phyloP scores from a whole-genome alignment of 257 asterid genomes.

The Lantana camara region DNA sequence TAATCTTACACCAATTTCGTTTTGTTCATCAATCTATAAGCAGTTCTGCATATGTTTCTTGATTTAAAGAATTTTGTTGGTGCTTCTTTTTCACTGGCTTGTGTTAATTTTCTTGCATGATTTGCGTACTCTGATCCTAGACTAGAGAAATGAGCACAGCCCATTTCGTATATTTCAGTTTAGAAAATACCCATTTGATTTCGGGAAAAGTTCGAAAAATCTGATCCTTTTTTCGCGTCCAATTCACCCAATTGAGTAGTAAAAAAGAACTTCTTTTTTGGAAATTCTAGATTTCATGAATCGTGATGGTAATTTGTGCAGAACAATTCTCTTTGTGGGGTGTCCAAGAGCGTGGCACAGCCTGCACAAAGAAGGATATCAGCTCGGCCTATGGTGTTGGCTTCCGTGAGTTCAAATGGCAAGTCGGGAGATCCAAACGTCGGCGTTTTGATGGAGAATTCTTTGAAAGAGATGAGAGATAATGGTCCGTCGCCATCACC shows the following conservation, averaged over 20 bases:
- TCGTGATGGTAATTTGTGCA: conserved; percentile 31
- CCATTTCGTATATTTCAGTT: conserved; percentile 22
- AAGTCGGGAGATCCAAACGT: conserved; percentile 68
- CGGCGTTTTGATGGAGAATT: conserved; percentile 63
- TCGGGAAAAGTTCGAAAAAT: not conserved
- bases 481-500: conserved; percentile 33
- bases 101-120: not conserved
- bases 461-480: conserved; percentile 56
- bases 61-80: not conserved
- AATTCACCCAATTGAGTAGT: not conserved
- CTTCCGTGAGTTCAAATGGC: conserved; percentile 73
- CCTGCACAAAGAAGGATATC: conserved; percentile 46
- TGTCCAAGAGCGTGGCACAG: conserved; percentile 60
- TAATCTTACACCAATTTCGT: conserved; percentile 30
- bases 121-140: conserved; percentile 5
- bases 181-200: conserved; percentile 20
- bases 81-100: not conserved
- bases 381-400: conserved; percentile 53
- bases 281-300: conserved; percentile 9
- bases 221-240: not conserved
- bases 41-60: not conserved
- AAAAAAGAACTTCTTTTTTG: not conserved
- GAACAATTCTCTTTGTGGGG: conserved; percentile 69
- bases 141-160: not conserved
- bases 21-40: not conserved